Conservation (phyloP, 305 asterid species). For the Striga hermonthica region DNA sequence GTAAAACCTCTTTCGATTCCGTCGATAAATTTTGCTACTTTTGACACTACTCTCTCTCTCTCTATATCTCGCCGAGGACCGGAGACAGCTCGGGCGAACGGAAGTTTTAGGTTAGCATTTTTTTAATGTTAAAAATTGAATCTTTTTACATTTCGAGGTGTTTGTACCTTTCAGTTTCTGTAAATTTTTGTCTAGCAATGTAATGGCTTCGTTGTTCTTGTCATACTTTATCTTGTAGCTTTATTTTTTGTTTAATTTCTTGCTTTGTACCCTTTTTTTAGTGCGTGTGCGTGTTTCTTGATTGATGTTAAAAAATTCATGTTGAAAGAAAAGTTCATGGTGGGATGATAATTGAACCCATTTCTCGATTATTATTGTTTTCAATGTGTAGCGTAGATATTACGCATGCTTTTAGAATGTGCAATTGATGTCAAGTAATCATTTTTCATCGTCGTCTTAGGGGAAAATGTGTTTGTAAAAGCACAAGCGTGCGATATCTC, state of each 20-base stretch:
- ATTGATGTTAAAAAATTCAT: no score
- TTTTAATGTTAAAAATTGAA: not conserved
- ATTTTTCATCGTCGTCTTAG: no score
- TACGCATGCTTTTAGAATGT: slow-evolving; percentile 7
- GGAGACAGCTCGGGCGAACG: slow-evolving; percentile 21
- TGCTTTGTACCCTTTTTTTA: no score
- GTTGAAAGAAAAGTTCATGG: no score
- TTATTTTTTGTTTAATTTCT: not conserved
- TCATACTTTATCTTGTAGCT: no score
- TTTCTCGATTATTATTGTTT: no score
- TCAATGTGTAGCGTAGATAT: no score
- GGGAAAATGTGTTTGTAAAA: not conserved
- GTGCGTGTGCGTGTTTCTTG: no score
- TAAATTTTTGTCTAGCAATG: not conserved
- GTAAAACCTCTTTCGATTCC: slow-evolving; percentile 44
- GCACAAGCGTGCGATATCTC: not conserved
- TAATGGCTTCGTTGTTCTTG: not conserved
- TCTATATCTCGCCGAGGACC: slow-evolving; percentile 19
- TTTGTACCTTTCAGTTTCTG: slow-evolving; percentile 1
- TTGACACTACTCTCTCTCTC: slow-evolving; percentile 12
- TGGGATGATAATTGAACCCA: no score
- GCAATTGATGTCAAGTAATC: no score
- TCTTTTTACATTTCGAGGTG: not conserved
- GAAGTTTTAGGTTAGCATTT: slow-evolving; percentile 30
- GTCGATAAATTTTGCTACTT: slow-evolving; percentile 31